Evolutionary conservation across 495 filamentous ascomycete genomes (phyloP).

Genomic region (Collariella sp.): DNA sequence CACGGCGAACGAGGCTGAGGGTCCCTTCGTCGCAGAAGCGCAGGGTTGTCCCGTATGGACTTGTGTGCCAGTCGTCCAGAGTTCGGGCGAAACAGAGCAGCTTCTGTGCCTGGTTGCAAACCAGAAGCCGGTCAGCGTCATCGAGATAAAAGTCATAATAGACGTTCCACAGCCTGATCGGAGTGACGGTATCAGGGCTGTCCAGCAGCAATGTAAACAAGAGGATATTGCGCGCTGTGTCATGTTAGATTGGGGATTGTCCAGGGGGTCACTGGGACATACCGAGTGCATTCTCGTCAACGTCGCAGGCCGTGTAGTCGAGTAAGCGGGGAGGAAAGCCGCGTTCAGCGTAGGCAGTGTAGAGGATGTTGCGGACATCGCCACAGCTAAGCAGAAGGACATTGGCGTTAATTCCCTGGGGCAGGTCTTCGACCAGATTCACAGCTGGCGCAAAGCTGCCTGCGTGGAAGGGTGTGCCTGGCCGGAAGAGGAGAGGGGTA

Average conservation of each 20-base stretch:
- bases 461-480: constrained; percentile 34
- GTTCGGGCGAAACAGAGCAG: constrained; percentile 30
- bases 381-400: constrained; percentile 48
- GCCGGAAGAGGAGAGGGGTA: constrained; percentile 8
- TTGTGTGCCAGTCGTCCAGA: constrained; percentile 28
- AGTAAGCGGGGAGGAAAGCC: constrained; percentile 18
- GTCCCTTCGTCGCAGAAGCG: constrained; percentile 30
- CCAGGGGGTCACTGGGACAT: neutral
- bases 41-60: constrained; percentile 29
- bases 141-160: constrained; percentile 47
- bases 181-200: constrained; percentile 15
- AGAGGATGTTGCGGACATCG: constrained; percentile 45
- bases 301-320: constrained; percentile 40
- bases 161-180: constrained; percentile 41
- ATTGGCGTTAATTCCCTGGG: constrained; percentile 37
- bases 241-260: neutral
- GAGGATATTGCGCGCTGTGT: constrained; percentile 45
- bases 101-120: constrained; percentile 32
- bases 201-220: constrained; percentile 41
- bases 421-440: constrained; percentile 39
- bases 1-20: constrained; percentile 24
- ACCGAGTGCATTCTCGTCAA: constrained; percentile 42
- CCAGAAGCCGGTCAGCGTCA: constrained; percentile 24
- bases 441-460: constrained; percentile 45
- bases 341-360: constrained; percentile 32